Conservation (phyloP, 1,284 basidiomycete species). For the Ganoderma lucidum region DNA sequence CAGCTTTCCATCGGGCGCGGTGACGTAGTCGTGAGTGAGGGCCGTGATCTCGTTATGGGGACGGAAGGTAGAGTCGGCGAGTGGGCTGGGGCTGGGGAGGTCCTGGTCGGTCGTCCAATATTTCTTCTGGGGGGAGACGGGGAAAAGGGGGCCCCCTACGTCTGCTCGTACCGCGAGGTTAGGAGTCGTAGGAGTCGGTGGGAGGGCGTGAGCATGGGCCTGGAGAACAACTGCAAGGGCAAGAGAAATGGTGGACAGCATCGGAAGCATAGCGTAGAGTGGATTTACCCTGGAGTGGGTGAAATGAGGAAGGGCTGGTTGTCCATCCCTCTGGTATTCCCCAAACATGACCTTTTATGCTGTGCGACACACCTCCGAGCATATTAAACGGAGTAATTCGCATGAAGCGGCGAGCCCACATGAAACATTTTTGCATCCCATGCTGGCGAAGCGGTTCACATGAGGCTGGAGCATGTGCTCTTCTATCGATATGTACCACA, state of each 20-base stretch:
- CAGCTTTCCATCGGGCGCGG: conserved; percentile 55
- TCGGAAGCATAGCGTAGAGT: conserved; percentile 17
- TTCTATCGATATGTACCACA: not conserved
- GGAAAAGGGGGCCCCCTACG: conserved; percentile 49
- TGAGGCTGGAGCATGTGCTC: conserved; percentile 16
- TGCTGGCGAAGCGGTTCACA: conserved; percentile 11
- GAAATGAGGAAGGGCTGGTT: not conserved
- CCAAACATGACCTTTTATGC: conserved; percentile 19
- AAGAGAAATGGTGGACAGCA: conserved; percentile 15
- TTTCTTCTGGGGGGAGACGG: conserved; percentile 42
- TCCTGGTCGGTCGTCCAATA: conserved; percentile 52
- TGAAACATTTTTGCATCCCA: conserved; percentile 8
- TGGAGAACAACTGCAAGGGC: conserved; percentile 16
- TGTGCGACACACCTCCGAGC: not conserved
- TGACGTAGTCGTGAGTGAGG: conserved; percentile 51
- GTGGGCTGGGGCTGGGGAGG: conserved; percentile 43
- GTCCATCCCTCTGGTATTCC: conserved; percentile 9
- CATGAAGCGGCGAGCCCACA: conserved; percentile 13
- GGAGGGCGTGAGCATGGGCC: conserved; percentile 11
- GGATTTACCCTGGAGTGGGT: not conserved
- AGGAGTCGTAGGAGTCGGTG: conserved; percentile 9
- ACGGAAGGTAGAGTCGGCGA: conserved; percentile 55
- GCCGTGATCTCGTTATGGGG: conserved; percentile 47
- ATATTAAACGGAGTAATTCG: not conserved
- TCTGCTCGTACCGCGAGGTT: conserved; percentile 22